Percentiles rank a stretch among this genome's conserved stretches.
Evolutionary conservation across 1,139 yeast species (phyloP).

Genomic region (Debaryomyces nepalensis): DNA sequence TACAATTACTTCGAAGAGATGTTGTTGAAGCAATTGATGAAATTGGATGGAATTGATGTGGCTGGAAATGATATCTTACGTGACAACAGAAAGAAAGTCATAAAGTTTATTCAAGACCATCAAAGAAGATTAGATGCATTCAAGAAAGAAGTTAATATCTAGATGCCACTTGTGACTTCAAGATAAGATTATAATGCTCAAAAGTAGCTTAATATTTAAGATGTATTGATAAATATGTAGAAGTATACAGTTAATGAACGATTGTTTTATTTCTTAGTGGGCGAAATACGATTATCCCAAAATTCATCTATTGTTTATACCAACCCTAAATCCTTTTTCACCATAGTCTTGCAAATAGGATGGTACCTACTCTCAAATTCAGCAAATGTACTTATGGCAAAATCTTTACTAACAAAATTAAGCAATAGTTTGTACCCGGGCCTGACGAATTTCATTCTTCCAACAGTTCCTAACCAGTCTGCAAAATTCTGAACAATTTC

Average conservation of each 20-base stretch:
- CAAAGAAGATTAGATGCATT: constrained; percentile 62
- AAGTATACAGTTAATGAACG: constrained; percentile 3
- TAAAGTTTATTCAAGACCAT: constrained; percentile 62
- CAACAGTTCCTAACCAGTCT: constrained; percentile 46
- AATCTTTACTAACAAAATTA: constrained; percentile 32
- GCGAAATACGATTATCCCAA: not conserved
- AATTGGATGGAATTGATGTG: constrained; percentile 67
- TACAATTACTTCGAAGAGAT: constrained; percentile 66
- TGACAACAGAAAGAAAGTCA: constrained; percentile 59
- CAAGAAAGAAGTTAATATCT: constrained; percentile 38
- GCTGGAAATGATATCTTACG: constrained; percentile 55
- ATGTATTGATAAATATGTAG: constrained; percentile 7
- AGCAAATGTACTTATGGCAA: constrained; percentile 35
- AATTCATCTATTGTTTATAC: no score
- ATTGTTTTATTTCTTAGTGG: not conserved
- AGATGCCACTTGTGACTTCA: not conserved
- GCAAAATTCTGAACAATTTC: constrained; percentile 31
- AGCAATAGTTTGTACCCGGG: constrained; percentile 43
- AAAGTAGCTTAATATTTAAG: constrained; percentile 15
- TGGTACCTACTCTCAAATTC: constrained; percentile 34
- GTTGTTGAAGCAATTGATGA: constrained; percentile 66
- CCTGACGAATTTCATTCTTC: constrained; percentile 49
- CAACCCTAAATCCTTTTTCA: constrained; percentile 37
- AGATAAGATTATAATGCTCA: not conserved
- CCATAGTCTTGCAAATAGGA: constrained; percentile 46